Conservation (phyloP, 1,284 basidiomycete species). For the Papiliotrema nemorosa region DNA sequence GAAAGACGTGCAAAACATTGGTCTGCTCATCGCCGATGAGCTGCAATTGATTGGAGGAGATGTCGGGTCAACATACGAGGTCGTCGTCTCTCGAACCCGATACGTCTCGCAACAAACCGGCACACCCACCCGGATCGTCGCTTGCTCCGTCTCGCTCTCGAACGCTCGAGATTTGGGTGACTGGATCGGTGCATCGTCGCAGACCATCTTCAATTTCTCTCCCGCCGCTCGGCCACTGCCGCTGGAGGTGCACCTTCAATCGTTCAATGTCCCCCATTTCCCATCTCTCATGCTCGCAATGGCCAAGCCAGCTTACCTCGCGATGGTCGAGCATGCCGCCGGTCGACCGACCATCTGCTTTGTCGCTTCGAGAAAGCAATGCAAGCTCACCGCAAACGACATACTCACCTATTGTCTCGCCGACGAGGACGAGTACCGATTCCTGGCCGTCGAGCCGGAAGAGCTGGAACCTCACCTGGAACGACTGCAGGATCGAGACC, state of each 20-base stretch:
- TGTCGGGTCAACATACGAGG: conserved; percentile 92
- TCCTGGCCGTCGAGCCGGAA: conserved; percentile 81
- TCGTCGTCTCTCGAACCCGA: conserved; percentile 87
- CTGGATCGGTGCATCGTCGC: conserved; percentile 92
- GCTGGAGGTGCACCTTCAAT: conserved; percentile 96
- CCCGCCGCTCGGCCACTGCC: conserved; percentile 92
- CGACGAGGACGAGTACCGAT: conserved; percentile 77
- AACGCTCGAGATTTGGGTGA: conserved; percentile 95
- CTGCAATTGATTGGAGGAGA: conserved; percentile 89
- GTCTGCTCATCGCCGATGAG: conserved; percentile 91
- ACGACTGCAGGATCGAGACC: conserved; percentile 70
- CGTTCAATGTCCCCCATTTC: conserved; percentile 94
- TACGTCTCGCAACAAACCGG: conserved; percentile 96
- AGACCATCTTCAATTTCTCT: conserved; percentile 96
- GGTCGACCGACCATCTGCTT: conserved; percentile 87
- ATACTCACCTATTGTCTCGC: conserved; percentile 83
- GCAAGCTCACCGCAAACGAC: conserved; percentile 87
- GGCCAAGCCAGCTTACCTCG: conserved; percentile 96
- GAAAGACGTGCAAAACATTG: conserved; percentile 93
- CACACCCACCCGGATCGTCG: conserved; percentile 85
- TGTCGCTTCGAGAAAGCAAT: conserved; percentile 90
- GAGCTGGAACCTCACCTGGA: conserved; percentile 87
- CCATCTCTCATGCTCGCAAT: conserved; percentile 98
- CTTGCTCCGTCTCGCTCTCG: conserved; percentile 89
- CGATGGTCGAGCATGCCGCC: conserved; percentile 83